phyloP scores from a whole-genome alignment of 768 basidiomycete species.

The Leccinum rimulosum region DNA sequence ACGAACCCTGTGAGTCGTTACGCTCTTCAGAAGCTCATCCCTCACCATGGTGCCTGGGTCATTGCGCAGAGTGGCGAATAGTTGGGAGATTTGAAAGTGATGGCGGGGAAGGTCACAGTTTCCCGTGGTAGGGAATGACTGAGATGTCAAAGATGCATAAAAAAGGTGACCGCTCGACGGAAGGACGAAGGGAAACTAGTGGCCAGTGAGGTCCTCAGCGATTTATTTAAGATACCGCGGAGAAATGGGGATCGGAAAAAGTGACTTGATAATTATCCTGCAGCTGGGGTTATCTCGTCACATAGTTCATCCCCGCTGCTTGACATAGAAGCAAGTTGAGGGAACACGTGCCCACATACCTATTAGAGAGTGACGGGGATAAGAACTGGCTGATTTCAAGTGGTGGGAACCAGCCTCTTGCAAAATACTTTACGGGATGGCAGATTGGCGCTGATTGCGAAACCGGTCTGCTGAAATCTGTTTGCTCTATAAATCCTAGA shows the following conservation, averaged over 20 bases:
- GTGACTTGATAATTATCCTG: constrained; percentile 11
- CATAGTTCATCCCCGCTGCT: constrained; percentile 17
- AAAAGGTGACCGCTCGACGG: constrained; percentile 5
- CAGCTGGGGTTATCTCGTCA: constrained; percentile 11
- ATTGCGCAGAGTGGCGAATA: constrained; percentile 6
- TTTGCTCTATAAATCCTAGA: not conserved
- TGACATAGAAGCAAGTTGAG: constrained; percentile 13
- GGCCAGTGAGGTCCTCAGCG: constrained; percentile 6
- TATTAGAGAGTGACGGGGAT: constrained; percentile 12
- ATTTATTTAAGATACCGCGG: constrained; percentile 20
- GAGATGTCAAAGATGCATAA: constrained; percentile 15
- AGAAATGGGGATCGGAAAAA: constrained; percentile 10
- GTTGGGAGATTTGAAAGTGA: not conserved
- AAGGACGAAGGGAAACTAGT: constrained; percentile 3
- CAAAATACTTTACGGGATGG: constrained; percentile 23
- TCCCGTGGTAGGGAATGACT: constrained; percentile 11
- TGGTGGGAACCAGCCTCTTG: constrained; percentile 18
- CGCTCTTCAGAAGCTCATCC: not conserved
- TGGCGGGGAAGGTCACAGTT: constrained; percentile 3
- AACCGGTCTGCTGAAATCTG: constrained; percentile 2
- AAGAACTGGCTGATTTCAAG: constrained; percentile 3
- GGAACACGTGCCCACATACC: constrained; percentile 22
- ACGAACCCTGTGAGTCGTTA: not conserved
- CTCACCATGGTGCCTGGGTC: constrained; percentile 12
- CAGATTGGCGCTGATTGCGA: constrained; percentile 11